Conservation (phyloP, 2,329 filamentous ascomycete species). For the Colletotrichum endophyticum region DNA sequence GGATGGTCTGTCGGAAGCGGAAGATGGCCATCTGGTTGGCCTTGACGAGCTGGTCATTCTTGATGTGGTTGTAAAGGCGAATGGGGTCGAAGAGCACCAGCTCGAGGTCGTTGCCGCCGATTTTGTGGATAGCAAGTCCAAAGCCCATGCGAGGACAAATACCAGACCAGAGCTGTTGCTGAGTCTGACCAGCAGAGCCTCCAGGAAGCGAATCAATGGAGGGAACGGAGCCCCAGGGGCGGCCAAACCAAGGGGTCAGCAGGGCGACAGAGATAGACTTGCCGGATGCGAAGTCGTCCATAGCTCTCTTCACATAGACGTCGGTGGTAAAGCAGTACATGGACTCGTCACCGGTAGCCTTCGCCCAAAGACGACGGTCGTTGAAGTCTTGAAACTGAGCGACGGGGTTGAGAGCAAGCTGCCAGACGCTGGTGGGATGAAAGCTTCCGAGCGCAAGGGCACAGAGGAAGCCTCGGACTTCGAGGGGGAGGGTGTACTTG, state of each 20-base stretch:
- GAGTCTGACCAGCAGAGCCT: not conserved
- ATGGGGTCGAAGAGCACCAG: not conserved
- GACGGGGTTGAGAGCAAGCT: not conserved
- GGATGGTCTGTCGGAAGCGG: not conserved
- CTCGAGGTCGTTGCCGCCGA: not conserved
- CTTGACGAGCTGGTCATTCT: not conserved
- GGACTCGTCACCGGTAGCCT: not conserved
- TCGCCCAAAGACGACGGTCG: fast-evolving
- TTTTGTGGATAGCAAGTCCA: not conserved
- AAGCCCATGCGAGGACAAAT: not conserved
- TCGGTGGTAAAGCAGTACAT: not conserved
- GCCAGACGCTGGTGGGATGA: fast-evolving
- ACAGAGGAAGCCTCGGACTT: not conserved
- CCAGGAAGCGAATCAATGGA: not conserved
- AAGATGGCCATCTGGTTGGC: not conserved
- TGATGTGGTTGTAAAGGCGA: not conserved
- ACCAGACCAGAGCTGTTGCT: not conserved
- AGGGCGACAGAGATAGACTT: not conserved
- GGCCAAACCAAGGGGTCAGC: not conserved
- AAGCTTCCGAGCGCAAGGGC: not conserved
- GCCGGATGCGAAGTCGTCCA: not conserved
- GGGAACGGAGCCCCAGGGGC: not conserved
- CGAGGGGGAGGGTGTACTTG: not conserved
- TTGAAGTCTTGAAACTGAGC: fast-evolving
- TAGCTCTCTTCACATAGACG: no score